Percentiles rank a stretch among this genome's conserved stretches.
These are phyloP conservation scores for Leonotis leonurus DNA, from an alignment of 257 asterid genomes.

Conservation along the genomic window DNA sequence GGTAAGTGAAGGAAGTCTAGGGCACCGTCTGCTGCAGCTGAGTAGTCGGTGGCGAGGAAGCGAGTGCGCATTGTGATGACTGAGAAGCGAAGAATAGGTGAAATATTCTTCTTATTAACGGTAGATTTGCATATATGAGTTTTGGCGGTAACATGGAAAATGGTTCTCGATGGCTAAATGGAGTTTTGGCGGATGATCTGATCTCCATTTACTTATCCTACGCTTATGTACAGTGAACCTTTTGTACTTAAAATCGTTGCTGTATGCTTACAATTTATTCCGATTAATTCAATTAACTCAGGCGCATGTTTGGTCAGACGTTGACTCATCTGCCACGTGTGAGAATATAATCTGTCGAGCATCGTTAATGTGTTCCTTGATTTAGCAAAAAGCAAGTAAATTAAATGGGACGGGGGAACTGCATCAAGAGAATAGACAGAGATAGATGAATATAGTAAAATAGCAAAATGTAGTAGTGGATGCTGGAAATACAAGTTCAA, in stretches of 20 bases:
- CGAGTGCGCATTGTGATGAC: conserved; percentile 93
- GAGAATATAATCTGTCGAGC: no score
- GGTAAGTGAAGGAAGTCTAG: conserved; percentile 49
- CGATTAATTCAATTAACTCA: background rate
- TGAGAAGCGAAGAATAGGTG: background rate
- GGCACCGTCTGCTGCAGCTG: conserved; percentile 26
- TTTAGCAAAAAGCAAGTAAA: no score
- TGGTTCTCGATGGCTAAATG: background rate
- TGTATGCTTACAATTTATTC: background rate
- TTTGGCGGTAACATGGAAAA: conserved; percentile 28
- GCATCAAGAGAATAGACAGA: background rate
- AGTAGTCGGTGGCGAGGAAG: conserved; percentile 45
- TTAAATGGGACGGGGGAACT: no score
- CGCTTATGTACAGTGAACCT: background rate
- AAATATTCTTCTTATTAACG: conserved; percentile 19
- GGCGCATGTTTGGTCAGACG: no score
- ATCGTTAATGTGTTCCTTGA: no score
- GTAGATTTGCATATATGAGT: conserved; percentile 10
- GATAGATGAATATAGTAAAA: background rate
- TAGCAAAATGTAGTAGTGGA: background rate
- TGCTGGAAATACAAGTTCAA: background rate
- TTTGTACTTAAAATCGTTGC: background rate
- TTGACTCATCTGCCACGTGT: background rate
- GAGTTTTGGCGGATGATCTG: background rate
- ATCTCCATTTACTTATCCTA: background rate